Evolutionary conservation across 2,329 filamentous ascomycete genomes (phyloP), one percentile per base, ranked within the genome.

Genomic region (Ophiosphaerella narmari): DNA sequence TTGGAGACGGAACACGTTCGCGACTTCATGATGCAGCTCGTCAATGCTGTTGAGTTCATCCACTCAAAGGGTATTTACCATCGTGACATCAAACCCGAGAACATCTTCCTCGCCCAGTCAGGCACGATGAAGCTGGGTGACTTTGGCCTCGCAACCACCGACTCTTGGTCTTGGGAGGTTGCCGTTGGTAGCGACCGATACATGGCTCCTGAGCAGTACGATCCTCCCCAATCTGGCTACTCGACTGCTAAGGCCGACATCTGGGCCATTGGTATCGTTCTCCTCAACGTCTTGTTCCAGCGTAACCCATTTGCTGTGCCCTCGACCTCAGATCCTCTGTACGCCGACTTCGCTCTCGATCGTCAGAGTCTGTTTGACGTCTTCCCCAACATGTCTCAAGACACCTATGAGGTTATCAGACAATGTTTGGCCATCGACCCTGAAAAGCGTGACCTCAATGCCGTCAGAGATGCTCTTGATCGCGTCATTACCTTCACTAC

Each of bases 61-160:
- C 94, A 99, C 74, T 82, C 84, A 57, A 92, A 92, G 74, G 92
- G 91, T 59, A 85, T 97, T 70, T 97, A 91, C 74, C 94, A 99
- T 72, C 90, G 94, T 54, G 94, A 99, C 75, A 97, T 99, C 84
- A 99, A 99, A 79, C 94, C 94, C 0, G 94, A 99, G 82, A 99
- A 99, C 80, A 96, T 99, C 74, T 97, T 99, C 74, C 82, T 99
- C 57, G 89, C 87, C 51, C 84, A 92, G 53, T 84, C 88, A 61
- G 93, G 93, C 46, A 83, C 87, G 34, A 89, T 97, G 89, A 99
- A 99, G 78, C 86, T 99, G 32, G 94, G 94, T 67, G 94, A 99
- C 75, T 96, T 97, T 72, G 94, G 94, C 46, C 81, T 99, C 56
- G 92, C 92, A 43, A 97, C 93, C 9, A 89, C 86, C 6, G 91